Conservation (phyloP, 495 filamentous ascomycete genomes). For the Aspergillus wentii region DNA sequence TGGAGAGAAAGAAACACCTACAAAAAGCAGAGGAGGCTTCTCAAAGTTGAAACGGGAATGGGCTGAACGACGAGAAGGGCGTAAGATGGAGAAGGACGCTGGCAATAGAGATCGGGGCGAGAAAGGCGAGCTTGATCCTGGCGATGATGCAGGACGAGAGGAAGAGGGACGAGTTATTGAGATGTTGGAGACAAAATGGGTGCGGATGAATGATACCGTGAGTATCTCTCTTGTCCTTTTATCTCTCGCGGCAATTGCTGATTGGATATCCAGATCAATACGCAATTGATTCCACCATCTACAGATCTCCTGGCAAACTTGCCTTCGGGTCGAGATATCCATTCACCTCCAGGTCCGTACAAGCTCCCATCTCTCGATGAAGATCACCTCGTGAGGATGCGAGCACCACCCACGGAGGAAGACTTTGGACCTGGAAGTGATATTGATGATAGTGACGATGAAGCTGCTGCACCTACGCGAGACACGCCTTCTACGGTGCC, state of each 20-base stretch:
- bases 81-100: slow-evolving; percentile 68
- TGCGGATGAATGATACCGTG: slow-evolving; percentile 87
- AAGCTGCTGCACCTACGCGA: slow-evolving; percentile 31
- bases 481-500: slow-evolving; percentile 44
- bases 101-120: slow-evolving; percentile 47
- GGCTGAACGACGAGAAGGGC: slow-evolving; percentile 40
- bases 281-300: slow-evolving; percentile 68
- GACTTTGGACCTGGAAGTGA: slow-evolving; percentile 30
- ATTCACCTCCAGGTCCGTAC: slow-evolving; percentile 56
- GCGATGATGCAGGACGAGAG: slow-evolving; percentile 72
- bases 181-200: slow-evolving; percentile 86
- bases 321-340: slow-evolving; percentile 84
- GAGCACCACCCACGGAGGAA: slow-evolving; percentile 35
- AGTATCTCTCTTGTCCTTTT: slow-evolving; percentile 20
- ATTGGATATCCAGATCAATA: slow-evolving; percentile 65
- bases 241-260: slow-evolving; percentile 1
- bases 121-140: slow-evolving; percentile 64
- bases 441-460: slow-evolving; percentile 38
- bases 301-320: slow-evolving; percentile 67
- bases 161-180: slow-evolving; percentile 85
- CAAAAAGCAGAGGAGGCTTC: slow-evolving; percentile 40
- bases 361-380: slow-evolving; percentile 52
- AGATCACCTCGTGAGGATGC: slow-evolving; percentile 48
- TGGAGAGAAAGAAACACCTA: slow-evolving; percentile 12
- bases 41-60: slow-evolving; percentile 46